Percentiles rank a stretch among this genome's conserved stretches.
These are phyloP conservation scores for Pezicula rhizophila DNA, from an alignment of 2,329 filamentous ascomycete genomes.

Conservation along the genomic window DNA sequence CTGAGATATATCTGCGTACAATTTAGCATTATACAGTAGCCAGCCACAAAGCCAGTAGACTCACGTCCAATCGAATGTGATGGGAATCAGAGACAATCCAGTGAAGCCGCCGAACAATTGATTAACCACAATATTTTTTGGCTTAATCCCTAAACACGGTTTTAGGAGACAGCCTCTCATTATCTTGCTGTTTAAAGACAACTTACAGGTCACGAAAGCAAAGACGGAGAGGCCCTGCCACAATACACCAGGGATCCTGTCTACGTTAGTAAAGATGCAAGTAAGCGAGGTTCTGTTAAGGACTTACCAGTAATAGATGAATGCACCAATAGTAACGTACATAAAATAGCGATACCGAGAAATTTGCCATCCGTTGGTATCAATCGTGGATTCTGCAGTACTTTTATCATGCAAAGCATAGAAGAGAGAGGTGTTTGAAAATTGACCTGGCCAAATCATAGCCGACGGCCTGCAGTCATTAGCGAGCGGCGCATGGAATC, in stretches of 20 bases:
- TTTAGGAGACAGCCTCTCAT: too few relatives aligned
- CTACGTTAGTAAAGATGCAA: conserved; percentile 36
- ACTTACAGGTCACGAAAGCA: conserved; percentile 57
- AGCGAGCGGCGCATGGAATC: too few relatives aligned
- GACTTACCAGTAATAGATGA: conserved; percentile 43
- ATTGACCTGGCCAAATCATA: conserved; percentile 12
- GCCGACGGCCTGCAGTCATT: conserved; percentile 11
- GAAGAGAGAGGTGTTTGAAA: conserved; percentile 13
- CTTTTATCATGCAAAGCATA: conserved; percentile 54
- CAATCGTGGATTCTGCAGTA: conserved; percentile 39
- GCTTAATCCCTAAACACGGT: conserved; percentile 44
- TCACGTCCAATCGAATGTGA: conserved; percentile 70
- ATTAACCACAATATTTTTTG: conserved; percentile 62
- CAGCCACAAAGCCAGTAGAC: conserved; percentile 27
- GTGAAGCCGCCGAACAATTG: conserved; percentile 65
- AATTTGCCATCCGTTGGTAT: conserved; percentile 56
- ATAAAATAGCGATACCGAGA: conserved; percentile 47
- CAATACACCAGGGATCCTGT: conserved; percentile 36
- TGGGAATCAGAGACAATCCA: conserved; percentile 60
- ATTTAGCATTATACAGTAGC: not conserved
- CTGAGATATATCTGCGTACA: conserved; percentile 12
- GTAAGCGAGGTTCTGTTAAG: conserved; percentile 40
- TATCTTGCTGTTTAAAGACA: not conserved
- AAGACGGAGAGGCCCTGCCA: conserved; percentile 42
- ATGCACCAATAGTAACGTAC: conserved; percentile 34